A percentile compares a stretch with the other conserved stretches of the same genome.
These are phyloP conservation scores for Pisolithus thermaeus DNA, from an alignment of 1,284 basidiomycete species.

Conservation along the genomic window DNA sequence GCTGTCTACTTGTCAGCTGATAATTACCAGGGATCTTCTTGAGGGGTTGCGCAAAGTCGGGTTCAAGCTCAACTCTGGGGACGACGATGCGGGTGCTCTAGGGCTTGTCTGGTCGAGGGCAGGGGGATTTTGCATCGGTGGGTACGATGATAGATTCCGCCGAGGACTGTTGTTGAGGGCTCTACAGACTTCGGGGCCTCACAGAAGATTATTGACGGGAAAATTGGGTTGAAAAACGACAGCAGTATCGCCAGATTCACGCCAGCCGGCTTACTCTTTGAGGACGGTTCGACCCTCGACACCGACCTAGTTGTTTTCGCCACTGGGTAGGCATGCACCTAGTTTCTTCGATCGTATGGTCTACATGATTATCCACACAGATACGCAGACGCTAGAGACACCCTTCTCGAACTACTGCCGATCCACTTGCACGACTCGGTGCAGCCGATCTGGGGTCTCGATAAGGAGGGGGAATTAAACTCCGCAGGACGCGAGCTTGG, in stretches of 20 bases:
- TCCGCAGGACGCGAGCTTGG: not conserved
- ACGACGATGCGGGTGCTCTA: slow-evolving; percentile 43
- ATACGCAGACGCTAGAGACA: not conserved
- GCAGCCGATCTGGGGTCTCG: slow-evolving; percentile 41
- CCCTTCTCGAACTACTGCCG: slow-evolving; percentile 13
- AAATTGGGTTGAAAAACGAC: slow-evolving; percentile 47
- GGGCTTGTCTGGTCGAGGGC: slow-evolving; percentile 26
- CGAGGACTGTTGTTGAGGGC: not conserved
- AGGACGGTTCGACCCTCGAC: slow-evolving; percentile 40
- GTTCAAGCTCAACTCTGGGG: slow-evolving; percentile 53
- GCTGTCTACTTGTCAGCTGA: not conserved
- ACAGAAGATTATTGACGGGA: slow-evolving; percentile 37
- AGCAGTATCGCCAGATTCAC: slow-evolving; percentile 36
- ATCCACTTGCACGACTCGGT: slow-evolving; percentile 36
- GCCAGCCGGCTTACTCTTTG: slow-evolving; percentile 36
- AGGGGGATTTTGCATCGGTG: slow-evolving; percentile 43
- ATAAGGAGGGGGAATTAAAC: slow-evolving; percentile 38
- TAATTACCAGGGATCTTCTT: slow-evolving; percentile 39
- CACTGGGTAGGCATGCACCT: slow-evolving; percentile 33
- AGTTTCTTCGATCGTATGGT: too few relatives aligned
- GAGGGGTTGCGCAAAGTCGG: slow-evolving; percentile 53
- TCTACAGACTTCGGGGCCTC: not conserved
- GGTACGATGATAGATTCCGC: slow-evolving; percentile 2
- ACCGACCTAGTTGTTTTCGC: slow-evolving; percentile 50
- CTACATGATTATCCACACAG: slow-evolving; percentile 1